Conservation (phyloP, 495 filamentous ascomycete species). For the Pyrenopolyporus hunteri region DNA sequence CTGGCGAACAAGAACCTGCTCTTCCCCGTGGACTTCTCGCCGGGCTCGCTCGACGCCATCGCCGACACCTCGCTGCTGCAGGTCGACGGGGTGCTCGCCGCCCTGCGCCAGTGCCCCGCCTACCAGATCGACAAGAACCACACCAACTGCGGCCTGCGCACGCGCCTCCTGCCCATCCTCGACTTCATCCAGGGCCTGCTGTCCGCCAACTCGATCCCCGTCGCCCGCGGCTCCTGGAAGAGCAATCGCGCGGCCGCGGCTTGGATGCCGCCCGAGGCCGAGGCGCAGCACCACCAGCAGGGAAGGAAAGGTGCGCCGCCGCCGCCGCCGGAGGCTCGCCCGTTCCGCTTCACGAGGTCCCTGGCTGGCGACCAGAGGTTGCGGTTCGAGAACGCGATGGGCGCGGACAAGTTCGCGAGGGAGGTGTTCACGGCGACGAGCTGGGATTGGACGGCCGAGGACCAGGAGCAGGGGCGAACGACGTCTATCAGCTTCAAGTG, state of each 20-base stretch:
- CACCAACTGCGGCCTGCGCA: slow-evolving; percentile 75
- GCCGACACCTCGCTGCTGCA: slow-evolving; percentile 44
- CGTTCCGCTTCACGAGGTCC: slow-evolving; percentile 50
- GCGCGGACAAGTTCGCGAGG: slow-evolving; percentile 49
- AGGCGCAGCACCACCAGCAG: not conserved
- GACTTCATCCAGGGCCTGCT: slow-evolving; percentile 66
- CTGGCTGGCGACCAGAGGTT: slow-evolving; percentile 49
- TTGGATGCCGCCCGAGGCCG: slow-evolving; percentile 39
- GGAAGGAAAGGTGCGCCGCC: not conserved
- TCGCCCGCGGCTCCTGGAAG: slow-evolving; percentile 56
- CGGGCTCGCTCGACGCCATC: slow-evolving; percentile 41
- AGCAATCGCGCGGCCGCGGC: slow-evolving; percentile 40
- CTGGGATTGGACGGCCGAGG: slow-evolving; percentile 65
- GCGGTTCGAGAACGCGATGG: slow-evolving; percentile 48
- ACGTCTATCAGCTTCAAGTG: slow-evolving; percentile 37
- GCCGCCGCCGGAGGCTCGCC: slow-evolving; percentile 21
- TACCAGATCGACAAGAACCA: slow-evolving; percentile 85
- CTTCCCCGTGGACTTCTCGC: slow-evolving; percentile 54
- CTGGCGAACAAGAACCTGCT: slow-evolving; percentile 62
- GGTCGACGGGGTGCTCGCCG: slow-evolving; percentile 44
- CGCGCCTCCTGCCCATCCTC: slow-evolving; percentile 68
- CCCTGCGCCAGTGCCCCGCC: slow-evolving; percentile 60
- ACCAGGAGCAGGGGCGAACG: slow-evolving; percentile 28
- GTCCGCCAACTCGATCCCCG: slow-evolving; percentile 49
- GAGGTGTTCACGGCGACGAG: slow-evolving; percentile 63